Percentiles rank a stretch among this genome's conserved stretches.
phyloP scores from a whole-genome alignment of 441 rosid species.

The Erysimum pusillum region DNA sequence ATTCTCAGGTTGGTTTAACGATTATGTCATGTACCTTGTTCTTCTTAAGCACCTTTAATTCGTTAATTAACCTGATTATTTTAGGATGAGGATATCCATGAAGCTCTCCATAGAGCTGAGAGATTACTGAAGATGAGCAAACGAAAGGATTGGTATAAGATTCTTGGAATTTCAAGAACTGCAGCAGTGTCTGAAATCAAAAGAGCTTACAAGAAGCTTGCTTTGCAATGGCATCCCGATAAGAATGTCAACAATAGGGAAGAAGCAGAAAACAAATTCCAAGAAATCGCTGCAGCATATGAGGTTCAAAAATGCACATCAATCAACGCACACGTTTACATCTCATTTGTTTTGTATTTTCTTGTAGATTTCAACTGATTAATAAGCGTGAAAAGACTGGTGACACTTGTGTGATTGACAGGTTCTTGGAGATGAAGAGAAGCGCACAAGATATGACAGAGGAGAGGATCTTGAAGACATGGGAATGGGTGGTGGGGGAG shows the following conservation, averaged over 20 bases:
- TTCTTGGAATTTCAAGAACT: slow-evolving; percentile 80
- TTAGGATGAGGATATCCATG: slow-evolving; percentile 87
- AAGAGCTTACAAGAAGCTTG: slow-evolving; percentile 95
- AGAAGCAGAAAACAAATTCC: slow-evolving; percentile 91
- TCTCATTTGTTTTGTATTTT: background rate
- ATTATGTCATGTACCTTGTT: background rate
- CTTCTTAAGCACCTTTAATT: no score
- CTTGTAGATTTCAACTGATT: background rate
- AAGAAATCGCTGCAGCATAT: slow-evolving; percentile 93
- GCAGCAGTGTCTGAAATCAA: slow-evolving; percentile 87
- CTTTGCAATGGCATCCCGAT: slow-evolving; percentile 98
- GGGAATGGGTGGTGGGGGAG: slow-evolving; percentile 66
- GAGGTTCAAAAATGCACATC: slow-evolving; percentile 57
- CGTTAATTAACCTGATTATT: background rate
- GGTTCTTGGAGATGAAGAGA: slow-evolving; percentile 95
- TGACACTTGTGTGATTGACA: slow-evolving; percentile 23
- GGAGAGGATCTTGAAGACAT: slow-evolving; percentile 97
- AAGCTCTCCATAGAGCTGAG: slow-evolving; percentile 85
- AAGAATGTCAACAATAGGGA: slow-evolving; percentile 91
- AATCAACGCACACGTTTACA: no score
- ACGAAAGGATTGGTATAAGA: slow-evolving; percentile 96
- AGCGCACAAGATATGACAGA: slow-evolving; percentile 86
- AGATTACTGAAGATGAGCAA: slow-evolving; percentile 96
- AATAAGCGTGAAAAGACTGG: background rate
- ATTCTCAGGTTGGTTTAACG: slow-evolving; percentile 75